Percentiles rank a stretch among this genome's conserved stretches.
Evolutionary conservation across 2,329 filamentous ascomycete genomes (phyloP).

Genomic region (Diaporthe ilicicola): DNA sequence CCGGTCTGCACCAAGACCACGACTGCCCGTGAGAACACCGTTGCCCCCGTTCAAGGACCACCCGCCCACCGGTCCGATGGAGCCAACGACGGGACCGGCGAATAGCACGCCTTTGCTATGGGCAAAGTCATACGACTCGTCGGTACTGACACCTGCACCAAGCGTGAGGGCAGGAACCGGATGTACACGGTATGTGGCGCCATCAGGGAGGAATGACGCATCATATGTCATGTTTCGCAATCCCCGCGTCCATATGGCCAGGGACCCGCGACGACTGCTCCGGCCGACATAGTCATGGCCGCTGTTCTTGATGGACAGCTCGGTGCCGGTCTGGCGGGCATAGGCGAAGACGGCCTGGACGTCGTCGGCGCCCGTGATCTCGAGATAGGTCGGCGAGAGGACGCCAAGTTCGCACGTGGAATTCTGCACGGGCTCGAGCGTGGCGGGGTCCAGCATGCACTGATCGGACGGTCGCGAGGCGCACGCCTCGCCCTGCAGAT

Average conservation of each 20-base stretch:
- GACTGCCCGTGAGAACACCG: background rate
- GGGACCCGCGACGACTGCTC: constrained; percentile 40
- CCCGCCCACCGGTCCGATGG: constrained; percentile 28
- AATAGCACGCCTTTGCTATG: constrained; percentile 36
- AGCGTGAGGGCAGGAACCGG: constrained; percentile 41
- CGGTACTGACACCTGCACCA: constrained; percentile 42
- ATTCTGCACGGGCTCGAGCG: constrained; percentile 34
- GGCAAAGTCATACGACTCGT: constrained; percentile 40
- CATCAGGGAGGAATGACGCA: constrained; percentile 36
- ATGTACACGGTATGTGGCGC: too few relatives aligned
- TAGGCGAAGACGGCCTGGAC: constrained; percentile 36
- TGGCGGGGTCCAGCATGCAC: constrained; percentile 40
- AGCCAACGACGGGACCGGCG: constrained; percentile 40
- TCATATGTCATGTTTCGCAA: constrained; percentile 38
- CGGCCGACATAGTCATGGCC: constrained; percentile 46
- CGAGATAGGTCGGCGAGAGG: constrained; percentile 38
- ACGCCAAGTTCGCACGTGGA: constrained; percentile 40
- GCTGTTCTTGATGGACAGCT: constrained; percentile 44
- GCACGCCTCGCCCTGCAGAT: constrained; percentile 42
- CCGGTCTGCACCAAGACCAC: constrained; percentile 11
- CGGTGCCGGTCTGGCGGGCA: constrained; percentile 37
- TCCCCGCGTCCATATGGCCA: constrained; percentile 43
- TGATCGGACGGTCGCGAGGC: constrained; percentile 39
- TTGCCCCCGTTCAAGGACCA: constrained; percentile 10
- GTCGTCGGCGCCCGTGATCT: constrained; percentile 35